Percentiles rank a stretch among this genome's conserved stretches.
phyloP scores from a whole-genome alignment of 805 yeast genomes.

The Ogataea trehalophila region DNA sequence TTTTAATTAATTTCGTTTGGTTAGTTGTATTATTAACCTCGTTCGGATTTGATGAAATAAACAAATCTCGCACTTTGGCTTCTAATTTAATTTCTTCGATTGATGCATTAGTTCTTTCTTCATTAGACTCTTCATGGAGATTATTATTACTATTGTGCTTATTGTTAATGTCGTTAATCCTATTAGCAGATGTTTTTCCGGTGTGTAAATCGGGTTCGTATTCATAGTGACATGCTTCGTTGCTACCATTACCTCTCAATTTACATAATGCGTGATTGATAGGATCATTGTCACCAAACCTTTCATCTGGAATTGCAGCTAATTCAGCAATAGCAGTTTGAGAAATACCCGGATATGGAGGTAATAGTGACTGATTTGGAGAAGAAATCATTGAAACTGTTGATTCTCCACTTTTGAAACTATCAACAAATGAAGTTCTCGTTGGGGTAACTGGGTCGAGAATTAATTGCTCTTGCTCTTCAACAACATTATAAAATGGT shows the following conservation, averaged over 20 bases:
- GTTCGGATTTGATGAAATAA: slow-evolving; percentile 22
- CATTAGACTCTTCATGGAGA: background rate
- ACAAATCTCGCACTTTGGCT: slow-evolving; percentile 30
- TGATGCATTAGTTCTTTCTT: slow-evolving; percentile 8
- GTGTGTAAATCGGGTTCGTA: slow-evolving; percentile 26
- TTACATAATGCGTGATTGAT: slow-evolving; percentile 68
- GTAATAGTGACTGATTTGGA: slow-evolving; percentile 26
- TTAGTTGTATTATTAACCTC: slow-evolving; percentile 5
- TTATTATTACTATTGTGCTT: background rate
- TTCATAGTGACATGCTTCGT: background rate
- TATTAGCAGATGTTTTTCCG: slow-evolving; percentile 10
- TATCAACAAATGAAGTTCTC: slow-evolving; percentile 2
- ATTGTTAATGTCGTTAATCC: too few relatives aligned
- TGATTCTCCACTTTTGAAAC: slow-evolving; percentile 12
- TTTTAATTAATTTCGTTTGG: background rate
- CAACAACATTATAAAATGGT: slow-evolving; percentile 16
- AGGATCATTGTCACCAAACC: slow-evolving; percentile 66
- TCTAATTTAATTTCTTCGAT: slow-evolving; percentile 30
- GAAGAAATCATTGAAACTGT: slow-evolving; percentile 30
- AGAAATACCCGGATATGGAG: slow-evolving; percentile 44
- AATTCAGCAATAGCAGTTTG: slow-evolving; percentile 65
- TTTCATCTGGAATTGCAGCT: slow-evolving; percentile 82
- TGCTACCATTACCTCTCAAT: slow-evolving; percentile 57
- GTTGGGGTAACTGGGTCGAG: slow-evolving; percentile 16
- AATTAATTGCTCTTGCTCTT: slow-evolving; percentile 1